phyloP scores from a whole-genome alignment of 805 yeast species.

The Saccharomycopsis fermentans region DNA sequence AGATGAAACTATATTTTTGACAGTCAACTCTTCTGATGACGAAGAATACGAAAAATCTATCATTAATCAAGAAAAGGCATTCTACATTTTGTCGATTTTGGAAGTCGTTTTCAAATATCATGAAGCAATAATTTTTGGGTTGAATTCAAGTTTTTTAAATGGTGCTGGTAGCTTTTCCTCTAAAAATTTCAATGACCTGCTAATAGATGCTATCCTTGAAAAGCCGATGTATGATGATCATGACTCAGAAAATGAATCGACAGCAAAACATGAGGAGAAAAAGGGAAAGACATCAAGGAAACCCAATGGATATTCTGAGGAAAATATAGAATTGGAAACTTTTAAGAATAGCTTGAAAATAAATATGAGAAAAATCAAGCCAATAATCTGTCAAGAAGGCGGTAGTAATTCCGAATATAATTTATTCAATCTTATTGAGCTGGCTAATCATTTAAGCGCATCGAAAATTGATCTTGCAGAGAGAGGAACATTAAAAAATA shows the following conservation, averaged over 20 bases:
- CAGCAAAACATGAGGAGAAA: background rate
- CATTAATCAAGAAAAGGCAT: conserved; percentile 63
- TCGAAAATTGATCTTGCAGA: background rate
- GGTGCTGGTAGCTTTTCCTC: background rate
- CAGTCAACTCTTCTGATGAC: conserved; percentile 41
- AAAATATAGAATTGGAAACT: conserved; percentile 22
- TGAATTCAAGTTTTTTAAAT: conserved; percentile 19
- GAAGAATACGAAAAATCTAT: conserved; percentile 72
- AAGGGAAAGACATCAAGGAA: background rate
- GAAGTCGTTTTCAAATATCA: conserved; percentile 39
- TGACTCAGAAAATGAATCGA: conserved; percentile 18
- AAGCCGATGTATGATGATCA: conserved; percentile 19
- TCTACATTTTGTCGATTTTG: conserved; percentile 45
- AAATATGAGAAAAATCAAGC: conserved; percentile 2
- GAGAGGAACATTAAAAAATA: conserved; percentile 3
- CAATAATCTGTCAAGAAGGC: conserved; percentile 9
- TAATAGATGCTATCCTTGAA: conserved; percentile 2
- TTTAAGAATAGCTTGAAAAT: conserved; percentile 7
- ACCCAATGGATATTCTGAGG: conserved; percentile 3
- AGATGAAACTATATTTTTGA: conserved; percentile 19
- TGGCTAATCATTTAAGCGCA: background rate
- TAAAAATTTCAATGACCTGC: background rate
- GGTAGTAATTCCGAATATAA: conserved; percentile 4
- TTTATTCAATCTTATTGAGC: conserved; percentile 1
- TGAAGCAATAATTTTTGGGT: conserved; percentile 26